These are phyloP conservation scores for Diplodia seriata DNA, from an alignment of 2,329 filamentous ascomycete species.

Conservation along the genomic window DNA sequence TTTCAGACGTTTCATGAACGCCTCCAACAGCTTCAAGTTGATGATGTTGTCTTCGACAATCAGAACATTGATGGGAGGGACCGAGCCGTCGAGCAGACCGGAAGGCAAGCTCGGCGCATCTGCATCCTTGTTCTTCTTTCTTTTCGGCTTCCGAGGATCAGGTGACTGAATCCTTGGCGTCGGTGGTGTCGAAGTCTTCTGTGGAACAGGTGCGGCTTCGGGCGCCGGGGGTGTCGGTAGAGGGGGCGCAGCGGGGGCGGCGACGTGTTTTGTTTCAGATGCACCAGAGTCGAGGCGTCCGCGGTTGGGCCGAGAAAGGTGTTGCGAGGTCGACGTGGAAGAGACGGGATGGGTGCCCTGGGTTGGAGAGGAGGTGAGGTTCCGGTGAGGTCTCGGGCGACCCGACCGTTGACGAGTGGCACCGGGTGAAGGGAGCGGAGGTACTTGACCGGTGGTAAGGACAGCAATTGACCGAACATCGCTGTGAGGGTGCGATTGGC, in stretches of 20 bases:
- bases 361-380: conserved; percentile 83
- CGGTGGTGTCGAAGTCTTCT: conserved; percentile 52
- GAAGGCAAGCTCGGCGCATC: conserved; percentile 57
- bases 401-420: conserved; percentile 64
- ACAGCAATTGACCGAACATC: conserved; percentile 76
- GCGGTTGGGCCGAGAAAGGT: conserved; percentile 41
- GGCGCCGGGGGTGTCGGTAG: conserved; percentile 62
- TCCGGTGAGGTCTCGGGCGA: conserved; percentile 69
- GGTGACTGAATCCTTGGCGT: conserved; percentile 60
- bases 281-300: conserved; percentile 52
- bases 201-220: conserved; percentile 44
- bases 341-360: conserved; percentile 57
- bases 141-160: conserved; percentile 55
- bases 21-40: conserved; percentile 90
- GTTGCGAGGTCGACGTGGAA: conserved; percentile 44
- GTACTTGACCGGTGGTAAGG: conserved; percentile 78
- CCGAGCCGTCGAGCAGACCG: conserved; percentile 73
- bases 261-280: conserved; percentile 52
- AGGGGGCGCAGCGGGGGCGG: conserved; percentile 56
- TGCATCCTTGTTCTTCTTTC: conserved; percentile 50
- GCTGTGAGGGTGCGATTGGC: conserved; percentile 52
- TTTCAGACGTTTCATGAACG: conserved; percentile 93
- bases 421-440: conserved; percentile 84
- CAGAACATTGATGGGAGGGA: conserved; percentile 94
- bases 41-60: conserved; percentile 99